phyloP scores from a whole-genome alignment of 2,329 filamentous ascomycete species.

The Penicillium sp. region DNA sequence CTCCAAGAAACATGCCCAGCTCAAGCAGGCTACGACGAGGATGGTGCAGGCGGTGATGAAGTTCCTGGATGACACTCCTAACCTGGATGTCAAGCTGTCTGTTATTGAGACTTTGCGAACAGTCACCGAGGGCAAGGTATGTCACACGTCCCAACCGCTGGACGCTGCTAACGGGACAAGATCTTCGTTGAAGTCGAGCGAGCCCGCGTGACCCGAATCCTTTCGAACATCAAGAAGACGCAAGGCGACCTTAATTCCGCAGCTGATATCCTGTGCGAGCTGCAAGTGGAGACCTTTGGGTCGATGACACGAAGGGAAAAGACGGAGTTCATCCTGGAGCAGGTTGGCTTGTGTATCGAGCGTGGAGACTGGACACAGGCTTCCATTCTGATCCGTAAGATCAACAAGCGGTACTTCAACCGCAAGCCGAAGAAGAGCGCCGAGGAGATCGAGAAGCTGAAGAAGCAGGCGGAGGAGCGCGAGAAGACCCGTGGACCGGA shows the following conservation, averaged over 20 bases:
- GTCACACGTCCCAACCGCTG: conserved; percentile 14
- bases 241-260: conserved; percentile 90
- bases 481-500: conserved; percentile 78
- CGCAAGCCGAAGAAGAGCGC: conserved; percentile 87
- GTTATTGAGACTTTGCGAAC: conserved; percentile 94
- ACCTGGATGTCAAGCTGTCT: conserved; percentile 81
- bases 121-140: conserved; percentile 91
- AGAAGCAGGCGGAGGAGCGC: conserved; percentile 73
- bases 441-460: conserved; percentile 86
- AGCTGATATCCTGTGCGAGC: conserved; percentile 89
- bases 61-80: conserved; percentile 84
- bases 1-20: conserved; percentile 99
- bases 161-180: conserved; percentile 39
- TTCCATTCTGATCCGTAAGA: conserved; percentile 89
- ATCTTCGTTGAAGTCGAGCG: conserved; percentile 99
- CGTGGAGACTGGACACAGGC: conserved; percentile 96
- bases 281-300: conserved; percentile 98
- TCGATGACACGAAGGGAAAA: conserved; percentile 97
- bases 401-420: conserved; percentile 88
- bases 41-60: conserved; percentile 97
- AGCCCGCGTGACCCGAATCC: conserved; percentile 87
- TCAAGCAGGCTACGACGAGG: conserved; percentile 97
- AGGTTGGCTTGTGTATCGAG: conserved; percentile 92
- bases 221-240: conserved; percentile 96
- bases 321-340: conserved; percentile 96